Percentiles rank a stretch among this genome's conserved stretches.
phyloP scores from a whole-genome alignment of 2,329 filamentous ascomycete species.

The Hypoxylon sp. region DNA sequence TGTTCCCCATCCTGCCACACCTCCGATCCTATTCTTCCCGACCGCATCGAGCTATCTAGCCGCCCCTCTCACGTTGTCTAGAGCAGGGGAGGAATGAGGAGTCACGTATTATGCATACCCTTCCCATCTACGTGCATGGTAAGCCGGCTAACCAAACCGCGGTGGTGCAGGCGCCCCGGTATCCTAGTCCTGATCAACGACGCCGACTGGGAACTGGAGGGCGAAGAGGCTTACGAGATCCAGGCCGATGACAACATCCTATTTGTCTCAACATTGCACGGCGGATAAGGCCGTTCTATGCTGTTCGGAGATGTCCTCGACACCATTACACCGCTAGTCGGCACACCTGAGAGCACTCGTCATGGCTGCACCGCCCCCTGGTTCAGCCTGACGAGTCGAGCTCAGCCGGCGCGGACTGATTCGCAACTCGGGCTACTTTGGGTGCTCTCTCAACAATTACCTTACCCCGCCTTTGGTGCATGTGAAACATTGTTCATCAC shows the following conservation, averaged over 20 bases:
- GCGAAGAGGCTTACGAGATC: conserved; percentile 88
- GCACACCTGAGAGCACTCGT: conserved; percentile 18
- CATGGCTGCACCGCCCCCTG: conserved; percentile 18
- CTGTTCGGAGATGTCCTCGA: conserved; percentile 12
- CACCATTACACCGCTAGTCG: conserved; percentile 32
- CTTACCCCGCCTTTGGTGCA: conserved; percentile 31
- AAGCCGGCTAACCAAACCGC: conserved; percentile 36
- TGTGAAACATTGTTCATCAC: conserved; percentile 34
- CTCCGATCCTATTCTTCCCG: conserved; percentile 24
- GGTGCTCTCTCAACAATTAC: conserved; percentile 17
- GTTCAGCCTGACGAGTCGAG: conserved; percentile 1
- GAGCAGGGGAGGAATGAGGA: too few species aligned
- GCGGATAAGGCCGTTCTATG: conserved; percentile 66
- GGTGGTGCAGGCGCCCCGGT: conserved; percentile 76
- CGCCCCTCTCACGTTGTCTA: conserved; percentile 8
- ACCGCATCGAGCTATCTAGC: conserved; percentile 8
- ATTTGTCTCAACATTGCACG: conserved; percentile 96
- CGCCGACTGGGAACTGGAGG: conserved; percentile 97
- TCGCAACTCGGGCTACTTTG: conserved; percentile 16
- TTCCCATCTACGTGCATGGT: conserved; percentile 27
- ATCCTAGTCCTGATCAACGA: conserved; percentile 98
- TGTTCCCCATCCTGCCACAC: background rate
- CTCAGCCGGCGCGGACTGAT: conserved; percentile 16
- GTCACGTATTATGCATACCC: conserved; percentile 24
- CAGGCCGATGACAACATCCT: conserved; percentile 85